Percentiles rank a stretch among this genome's conserved stretches.
Conservation (phyloP, 306 rosid genomes). For the Glycine tomentella region DNA sequence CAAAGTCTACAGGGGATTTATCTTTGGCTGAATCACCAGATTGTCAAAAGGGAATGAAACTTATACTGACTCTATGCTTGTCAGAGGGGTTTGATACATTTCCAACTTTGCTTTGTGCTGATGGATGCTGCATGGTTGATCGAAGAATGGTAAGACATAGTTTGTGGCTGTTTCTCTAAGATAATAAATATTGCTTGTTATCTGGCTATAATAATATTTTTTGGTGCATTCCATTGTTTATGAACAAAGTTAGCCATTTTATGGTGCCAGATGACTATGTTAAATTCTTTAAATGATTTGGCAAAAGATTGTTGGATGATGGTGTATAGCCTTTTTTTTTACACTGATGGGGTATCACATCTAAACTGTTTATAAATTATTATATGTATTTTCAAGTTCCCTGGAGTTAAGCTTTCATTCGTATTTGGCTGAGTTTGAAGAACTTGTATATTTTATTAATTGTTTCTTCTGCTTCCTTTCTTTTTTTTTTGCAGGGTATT, state of each 20-base stretch:
- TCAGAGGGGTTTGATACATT: conserved; percentile 95
- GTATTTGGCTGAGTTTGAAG: conserved; percentile 14
- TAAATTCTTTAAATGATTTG: conserved; percentile 1
- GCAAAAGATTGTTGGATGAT: neutral
- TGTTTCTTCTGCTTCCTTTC: neutral
- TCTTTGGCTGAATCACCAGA: conserved; percentile 72
- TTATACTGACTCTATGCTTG: conserved; percentile 81
- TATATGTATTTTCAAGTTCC: conserved; percentile 8
- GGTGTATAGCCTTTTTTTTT: neutral
- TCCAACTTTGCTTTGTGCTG: conserved; percentile 94
- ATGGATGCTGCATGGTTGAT: conserved; percentile 91
- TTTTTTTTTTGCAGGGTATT: conserved; percentile 66
- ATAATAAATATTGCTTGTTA: conserved; percentile 20
- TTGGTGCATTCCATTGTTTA: conserved; percentile 28
- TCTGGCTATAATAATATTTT: neutral
- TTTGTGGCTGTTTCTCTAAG: conserved; percentile 34
- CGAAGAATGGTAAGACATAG: conserved; percentile 80
- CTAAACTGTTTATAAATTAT: neutral
- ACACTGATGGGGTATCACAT: neutral
- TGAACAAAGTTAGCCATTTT: conserved; percentile 1
- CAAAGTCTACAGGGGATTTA: conserved; percentile 89
- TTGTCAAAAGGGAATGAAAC: conserved; percentile 95
- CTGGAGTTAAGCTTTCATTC: conserved; percentile 9
- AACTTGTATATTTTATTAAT: conserved; percentile 15
- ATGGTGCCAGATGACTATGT: conserved; percentile 10